These are phyloP conservation scores for Lactarius psammicola DNA, from an alignment of 768 basidiomycete genomes.

Conservation along the genomic window DNA sequence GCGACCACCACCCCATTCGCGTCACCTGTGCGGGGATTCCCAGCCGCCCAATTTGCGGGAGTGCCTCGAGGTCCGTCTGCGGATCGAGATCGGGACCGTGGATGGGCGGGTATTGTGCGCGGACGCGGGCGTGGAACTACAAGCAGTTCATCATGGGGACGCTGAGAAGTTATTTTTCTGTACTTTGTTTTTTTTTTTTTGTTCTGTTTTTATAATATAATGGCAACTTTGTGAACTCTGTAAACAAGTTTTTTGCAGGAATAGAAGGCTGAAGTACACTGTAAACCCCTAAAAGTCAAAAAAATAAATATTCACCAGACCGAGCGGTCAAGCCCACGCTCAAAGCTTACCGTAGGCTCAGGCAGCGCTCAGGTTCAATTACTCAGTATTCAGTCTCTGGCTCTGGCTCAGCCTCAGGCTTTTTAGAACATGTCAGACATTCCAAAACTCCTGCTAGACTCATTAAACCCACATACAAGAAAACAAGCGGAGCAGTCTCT, in stretches of 20 bases:
- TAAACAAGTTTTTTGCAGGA: no score
- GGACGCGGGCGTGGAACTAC: slow-evolving; percentile 24
- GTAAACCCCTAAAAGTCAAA: background rate
- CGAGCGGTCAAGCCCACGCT: no score
- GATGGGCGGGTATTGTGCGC: slow-evolving; percentile 19
- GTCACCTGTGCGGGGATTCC: slow-evolving; percentile 5
- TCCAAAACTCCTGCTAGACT: slow-evolving; percentile 66
- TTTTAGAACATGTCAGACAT: slow-evolving; percentile 60
- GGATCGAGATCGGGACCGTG: slow-evolving; percentile 27
- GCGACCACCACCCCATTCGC: background rate
- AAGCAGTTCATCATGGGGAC: slow-evolving; percentile 25
- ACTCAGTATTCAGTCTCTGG: no score
- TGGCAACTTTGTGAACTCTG: background rate
- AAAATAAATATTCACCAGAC: no score
- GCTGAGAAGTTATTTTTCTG: slow-evolving; percentile 1
- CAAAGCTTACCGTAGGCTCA: no score
- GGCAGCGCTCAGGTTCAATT: no score
- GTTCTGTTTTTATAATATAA: background rate
- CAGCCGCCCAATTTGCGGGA: slow-evolving; percentile 17
- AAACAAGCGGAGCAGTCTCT: slow-evolving; percentile 84
- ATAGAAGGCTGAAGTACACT: no score
- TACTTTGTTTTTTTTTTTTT: background rate
- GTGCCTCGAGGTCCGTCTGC: slow-evolving; percentile 28
- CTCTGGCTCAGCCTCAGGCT: background rate
- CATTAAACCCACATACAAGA: slow-evolving; percentile 63